Conservation (phyloP, 352 stramenopile species). For the Phytopythium aichiense region DNA sequence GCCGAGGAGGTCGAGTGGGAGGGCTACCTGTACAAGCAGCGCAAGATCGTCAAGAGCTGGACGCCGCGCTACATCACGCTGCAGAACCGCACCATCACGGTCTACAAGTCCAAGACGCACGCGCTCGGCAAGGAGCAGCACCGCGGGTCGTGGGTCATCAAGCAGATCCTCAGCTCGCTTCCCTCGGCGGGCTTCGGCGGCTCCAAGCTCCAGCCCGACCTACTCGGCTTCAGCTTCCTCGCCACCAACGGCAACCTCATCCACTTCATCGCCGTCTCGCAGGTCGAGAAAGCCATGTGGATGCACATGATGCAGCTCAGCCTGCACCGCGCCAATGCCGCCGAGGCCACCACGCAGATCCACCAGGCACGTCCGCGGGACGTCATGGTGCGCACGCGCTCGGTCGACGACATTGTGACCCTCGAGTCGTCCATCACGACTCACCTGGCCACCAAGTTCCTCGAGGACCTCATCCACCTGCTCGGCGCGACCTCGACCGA, state of each 20-base stretch:
- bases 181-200: constrained; percentile 76
- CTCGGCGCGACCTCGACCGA: constrained; percentile 36
- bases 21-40: constrained; percentile 88
- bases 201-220: constrained; percentile 70
- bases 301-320: constrained; percentile 78
- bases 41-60: constrained; percentile 89
- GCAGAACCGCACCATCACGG: constrained; percentile 71
- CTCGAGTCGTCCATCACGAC: constrained; percentile 63
- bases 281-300: constrained; percentile 79
- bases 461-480: constrained; percentile 54
- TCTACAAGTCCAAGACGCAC: constrained; percentile 88
- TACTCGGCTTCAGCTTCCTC: constrained; percentile 80
- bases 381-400: constrained; percentile 21
- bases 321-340: constrained; percentile 41
- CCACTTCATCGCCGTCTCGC: constrained; percentile 74
- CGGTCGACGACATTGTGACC: constrained; percentile 42
- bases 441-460: constrained; percentile 68
- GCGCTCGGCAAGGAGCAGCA: constrained; percentile 76
- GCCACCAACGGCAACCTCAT: constrained; percentile 82
- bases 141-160: constrained; percentile 77
- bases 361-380: constrained; percentile 32
- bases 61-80: constrained; percentile 85
- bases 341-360: constrained; percentile 34
- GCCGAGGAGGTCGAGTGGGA: constrained; percentile 86
- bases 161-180: constrained; percentile 74